Conservation (phyloP, 768 basidiomycete genomes). For the Mrakia frigida region DNA sequence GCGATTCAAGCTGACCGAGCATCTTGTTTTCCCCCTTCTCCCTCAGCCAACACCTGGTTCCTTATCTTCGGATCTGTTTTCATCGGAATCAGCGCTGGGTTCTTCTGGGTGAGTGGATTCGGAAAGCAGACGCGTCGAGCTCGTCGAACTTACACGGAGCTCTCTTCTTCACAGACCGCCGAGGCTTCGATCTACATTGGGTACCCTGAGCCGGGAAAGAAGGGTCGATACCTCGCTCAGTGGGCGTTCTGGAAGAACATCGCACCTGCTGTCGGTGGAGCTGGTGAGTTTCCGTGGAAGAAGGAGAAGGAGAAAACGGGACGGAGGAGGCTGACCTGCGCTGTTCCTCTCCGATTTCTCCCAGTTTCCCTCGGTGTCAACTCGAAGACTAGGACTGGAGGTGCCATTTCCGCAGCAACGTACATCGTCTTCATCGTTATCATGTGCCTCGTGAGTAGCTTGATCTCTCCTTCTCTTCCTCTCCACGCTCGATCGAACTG, state of each 20-base stretch:
- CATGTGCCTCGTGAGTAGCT: conserved; percentile 17
- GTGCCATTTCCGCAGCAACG: not conserved
- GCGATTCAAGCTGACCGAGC: not conserved
- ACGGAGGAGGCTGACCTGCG: no score
- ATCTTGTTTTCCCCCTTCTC: no score
- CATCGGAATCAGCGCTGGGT: conserved; percentile 22
- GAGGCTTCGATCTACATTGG: conserved; percentile 19
- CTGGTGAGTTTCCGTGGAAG: not conserved
- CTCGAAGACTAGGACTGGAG: not conserved
- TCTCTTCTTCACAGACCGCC: not conserved
- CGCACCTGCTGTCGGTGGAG: conserved; percentile 22
- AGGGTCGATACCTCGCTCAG: conserved; percentile 17
- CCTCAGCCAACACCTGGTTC: conserved; percentile 4
- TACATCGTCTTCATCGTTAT: conserved; percentile 30
- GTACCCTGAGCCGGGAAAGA: conserved; percentile 14
- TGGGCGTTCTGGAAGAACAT: conserved; percentile 24
- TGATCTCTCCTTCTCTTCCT: no score
- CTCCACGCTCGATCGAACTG: no score
- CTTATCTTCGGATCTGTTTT: conserved; percentile 7
- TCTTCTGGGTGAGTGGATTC: conserved; percentile 15
- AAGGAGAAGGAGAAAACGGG: not conserved
- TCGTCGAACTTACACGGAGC: not conserved
- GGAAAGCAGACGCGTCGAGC: not conserved
- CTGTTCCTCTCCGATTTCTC: no score
- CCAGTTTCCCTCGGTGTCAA: not conserved